A percentile compares a stretch with the other conserved stretches of the same genome.
phyloP scores from a whole-genome alignment of 495 filamentous ascomycete species.

The Rhypophila decipiens region DNA sequence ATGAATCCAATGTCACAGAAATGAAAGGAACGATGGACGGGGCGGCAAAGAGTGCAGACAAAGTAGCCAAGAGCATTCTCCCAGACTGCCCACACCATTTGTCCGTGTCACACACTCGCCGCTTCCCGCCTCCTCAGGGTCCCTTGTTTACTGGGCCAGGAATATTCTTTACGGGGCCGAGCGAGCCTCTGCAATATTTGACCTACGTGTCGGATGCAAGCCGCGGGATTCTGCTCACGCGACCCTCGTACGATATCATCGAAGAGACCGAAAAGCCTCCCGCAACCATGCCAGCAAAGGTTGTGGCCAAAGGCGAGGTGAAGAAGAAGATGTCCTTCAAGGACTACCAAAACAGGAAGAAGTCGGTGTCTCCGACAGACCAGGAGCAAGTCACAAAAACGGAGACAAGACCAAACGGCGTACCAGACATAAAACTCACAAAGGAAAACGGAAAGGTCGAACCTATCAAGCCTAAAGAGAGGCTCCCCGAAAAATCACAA shows the following conservation, averaged over 20 bases:
- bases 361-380: conserved; percentile 33
- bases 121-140: conserved; percentile 28
- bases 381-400: conserved; percentile 18
- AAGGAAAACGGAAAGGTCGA: conserved; percentile 12
- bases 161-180: conserved; percentile 28
- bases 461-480: conserved; percentile 17
- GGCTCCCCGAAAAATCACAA: conserved; percentile 15
- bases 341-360: conserved; percentile 41
- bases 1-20: conserved; percentile 22
- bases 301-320: conserved; percentile 27
- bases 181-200: conserved; percentile 34
- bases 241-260: conserved; percentile 35
- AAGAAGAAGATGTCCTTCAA: conserved; percentile 44
- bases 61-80: conserved; percentile 35
- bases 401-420: conserved; percentile 16
- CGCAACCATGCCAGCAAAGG: conserved; percentile 17
- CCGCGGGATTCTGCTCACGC: conserved; percentile 40
- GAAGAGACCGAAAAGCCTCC: conserved; percentile 28
- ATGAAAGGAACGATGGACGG: conserved; percentile 44
- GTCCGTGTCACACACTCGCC: conserved; percentile 29
- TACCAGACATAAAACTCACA: conserved; percentile 2
- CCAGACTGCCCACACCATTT: conserved; percentile 39
- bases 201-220: conserved; percentile 40
- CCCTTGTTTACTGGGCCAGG: too few relatives aligned
- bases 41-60: conserved; percentile 39